Evolutionary conservation across 441 rosid species (phyloP).

Genomic region (Brassica balearica): DNA sequence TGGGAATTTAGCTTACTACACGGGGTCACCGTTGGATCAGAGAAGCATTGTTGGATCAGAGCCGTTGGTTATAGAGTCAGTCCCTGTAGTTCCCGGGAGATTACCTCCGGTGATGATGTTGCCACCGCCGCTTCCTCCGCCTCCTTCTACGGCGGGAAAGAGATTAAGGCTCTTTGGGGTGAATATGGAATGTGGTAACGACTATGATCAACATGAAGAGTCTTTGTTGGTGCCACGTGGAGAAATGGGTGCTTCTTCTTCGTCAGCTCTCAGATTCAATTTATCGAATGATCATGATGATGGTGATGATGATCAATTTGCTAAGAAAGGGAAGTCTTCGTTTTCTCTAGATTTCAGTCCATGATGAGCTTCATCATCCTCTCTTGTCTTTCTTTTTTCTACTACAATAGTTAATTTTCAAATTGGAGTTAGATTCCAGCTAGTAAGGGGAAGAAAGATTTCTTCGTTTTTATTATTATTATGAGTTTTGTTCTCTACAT

Average conservation of each 20-base stretch:
- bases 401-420: slow-evolving; percentile 31
- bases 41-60: slow-evolving; percentile 47
- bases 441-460: slow-evolving; percentile 33
- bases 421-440: slow-evolving; percentile 29
- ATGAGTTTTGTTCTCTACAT: slow-evolving; percentile 37
- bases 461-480: background rate
- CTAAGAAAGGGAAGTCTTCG: slow-evolving; percentile 78
- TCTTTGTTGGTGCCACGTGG: slow-evolving; percentile 47
- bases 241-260: slow-evolving; percentile 48
- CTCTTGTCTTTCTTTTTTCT: slow-evolving; percentile 13
- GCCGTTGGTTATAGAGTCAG: slow-evolving; percentile 56
- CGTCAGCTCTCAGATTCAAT: slow-evolving; percentile 32
- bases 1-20: slow-evolving; percentile 44
- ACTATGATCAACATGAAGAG: slow-evolving; percentile 45
- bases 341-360: slow-evolving; percentile 73
- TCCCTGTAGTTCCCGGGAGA: slow-evolving; percentile 47
- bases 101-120: slow-evolving; percentile 34
- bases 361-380: slow-evolving; percentile 43
- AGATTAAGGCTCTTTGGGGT: slow-evolving; percentile 71
- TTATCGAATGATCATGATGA: slow-evolving; percentile 41
- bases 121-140: slow-evolving; percentile 55
- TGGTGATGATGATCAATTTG: slow-evolving; percentile 51
- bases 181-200: slow-evolving; percentile 63
- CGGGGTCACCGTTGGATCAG: slow-evolving; percentile 53
- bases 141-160: slow-evolving; percentile 57